Conservation (phyloP, 2,329 filamentous ascomycete genomes). For the Zymoseptoria passerinii region DNA sequence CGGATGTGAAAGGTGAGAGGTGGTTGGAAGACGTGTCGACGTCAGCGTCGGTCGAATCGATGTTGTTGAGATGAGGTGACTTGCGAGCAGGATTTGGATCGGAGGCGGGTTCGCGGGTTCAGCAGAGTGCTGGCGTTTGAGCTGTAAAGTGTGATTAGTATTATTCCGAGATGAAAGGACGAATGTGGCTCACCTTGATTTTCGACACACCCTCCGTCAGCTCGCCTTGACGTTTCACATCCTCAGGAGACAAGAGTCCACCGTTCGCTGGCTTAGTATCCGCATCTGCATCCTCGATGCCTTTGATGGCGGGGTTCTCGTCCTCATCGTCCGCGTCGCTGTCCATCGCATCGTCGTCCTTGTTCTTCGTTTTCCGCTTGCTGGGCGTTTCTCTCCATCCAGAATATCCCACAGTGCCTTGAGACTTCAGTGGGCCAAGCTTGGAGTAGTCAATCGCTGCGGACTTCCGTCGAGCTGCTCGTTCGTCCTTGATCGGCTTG, state of each 20-base stretch:
- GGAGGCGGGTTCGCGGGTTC: slow-evolving; percentile 62
- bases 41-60: slow-evolving; percentile 25
- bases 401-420: slow-evolving; percentile 84
- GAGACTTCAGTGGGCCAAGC: slow-evolving; percentile 72
- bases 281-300: slow-evolving; percentile 53
- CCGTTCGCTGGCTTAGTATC: slow-evolving; percentile 54
- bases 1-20: slow-evolving; percentile 15
- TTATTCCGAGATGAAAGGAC: background rate
- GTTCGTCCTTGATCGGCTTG: slow-evolving; percentile 50
- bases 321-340: slow-evolving; percentile 66
- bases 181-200: slow-evolving; percentile 56
- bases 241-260: slow-evolving; percentile 54
- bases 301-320: slow-evolving; percentile 53
- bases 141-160: slow-evolving; percentile 40
- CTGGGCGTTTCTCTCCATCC: slow-evolving; percentile 55
- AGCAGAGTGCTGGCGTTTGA: slow-evolving; percentile 71
- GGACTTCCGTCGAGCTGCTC: slow-evolving; percentile 64
- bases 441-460: slow-evolving; percentile 77
- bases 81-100: slow-evolving; percentile 33
- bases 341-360: slow-evolving; percentile 59
- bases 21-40: slow-evolving; percentile 28
- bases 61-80: slow-evolving; percentile 32
- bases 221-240: slow-evolving; percentile 63
- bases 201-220: slow-evolving; percentile 72
- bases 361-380: slow-evolving; percentile 49